Evolutionary conservation across 805 yeast species (phyloP).

Genomic region (Maudiozyma bulderi): DNA sequence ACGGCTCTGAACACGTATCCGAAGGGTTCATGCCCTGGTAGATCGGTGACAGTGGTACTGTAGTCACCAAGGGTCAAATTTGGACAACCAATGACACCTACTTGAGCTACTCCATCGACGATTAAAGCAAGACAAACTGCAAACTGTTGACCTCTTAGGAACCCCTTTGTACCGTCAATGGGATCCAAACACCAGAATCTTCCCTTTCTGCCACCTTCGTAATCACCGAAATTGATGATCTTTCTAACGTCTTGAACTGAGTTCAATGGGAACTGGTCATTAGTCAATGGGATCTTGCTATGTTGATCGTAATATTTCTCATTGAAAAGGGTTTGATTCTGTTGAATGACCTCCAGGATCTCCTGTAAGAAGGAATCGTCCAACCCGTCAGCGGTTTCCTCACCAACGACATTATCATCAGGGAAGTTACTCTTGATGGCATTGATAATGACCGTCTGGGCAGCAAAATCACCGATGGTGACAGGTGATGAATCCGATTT

Average conservation of each 20-base stretch:
- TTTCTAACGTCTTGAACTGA: constrained; percentile 43
- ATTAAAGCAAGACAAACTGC: constrained; percentile 91
- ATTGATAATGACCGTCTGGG: constrained; percentile 85
- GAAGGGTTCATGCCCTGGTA: constrained; percentile 19
- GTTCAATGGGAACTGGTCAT: constrained; percentile 27
- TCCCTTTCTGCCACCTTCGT: constrained; percentile 67
- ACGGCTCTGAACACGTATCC: constrained; percentile 29
- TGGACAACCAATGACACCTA: constrained; percentile 96
- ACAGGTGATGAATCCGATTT: constrained; percentile 91
- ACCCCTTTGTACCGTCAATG: constrained; percentile 96
- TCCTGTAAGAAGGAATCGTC: constrained; percentile 37
- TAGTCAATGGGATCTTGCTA: constrained; percentile 10
- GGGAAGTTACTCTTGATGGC: constrained; percentile 78
- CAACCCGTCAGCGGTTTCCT: constrained; percentile 74
- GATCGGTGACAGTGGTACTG: constrained; percentile 32
- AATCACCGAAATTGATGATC: constrained; percentile 71
- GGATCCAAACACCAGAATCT: constrained; percentile 98
- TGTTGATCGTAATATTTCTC: constrained; percentile 29
- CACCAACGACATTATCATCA: constrained; percentile 81
- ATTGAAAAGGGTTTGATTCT: constrained; percentile 34
- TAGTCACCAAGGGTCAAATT: constrained; percentile 44
- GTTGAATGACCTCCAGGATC: constrained; percentile 51
- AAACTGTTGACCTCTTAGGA: constrained; percentile 89
- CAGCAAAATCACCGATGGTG: constrained; percentile 91
- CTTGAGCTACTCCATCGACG: constrained; percentile 71